Evolutionary conservation across 2,329 filamentous ascomycete genomes (phyloP), one percentile per base, ranked within the genome.

Genomic region (Colletotrichum caudatum): DNA sequence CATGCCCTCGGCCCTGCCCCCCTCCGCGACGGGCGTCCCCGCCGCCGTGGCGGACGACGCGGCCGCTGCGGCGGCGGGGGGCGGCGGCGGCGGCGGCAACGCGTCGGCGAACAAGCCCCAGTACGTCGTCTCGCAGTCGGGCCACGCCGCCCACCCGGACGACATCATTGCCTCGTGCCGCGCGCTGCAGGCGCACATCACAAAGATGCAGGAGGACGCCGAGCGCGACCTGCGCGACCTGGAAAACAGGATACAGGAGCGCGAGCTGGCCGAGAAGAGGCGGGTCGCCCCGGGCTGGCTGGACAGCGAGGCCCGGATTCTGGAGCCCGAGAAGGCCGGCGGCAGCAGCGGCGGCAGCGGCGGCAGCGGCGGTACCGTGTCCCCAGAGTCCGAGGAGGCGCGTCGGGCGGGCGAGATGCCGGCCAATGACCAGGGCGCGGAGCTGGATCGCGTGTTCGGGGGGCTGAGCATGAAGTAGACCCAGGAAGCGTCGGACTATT

Each of bases 1-100:
- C 14, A 92, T 98, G 78, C 94, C 95, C 0, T 95, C 94, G 0
- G 93, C 94, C 2, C 89, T 98, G 0, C 95, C 96, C 0, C 90
- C 90, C 1, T 93, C 93, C 1, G 87, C 90, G 44, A 88, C 90
- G 9, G 86, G 87, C 70, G 83, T 88, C 70, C 80, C 81, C 54
- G 81, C 77, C 69, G 79, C 84, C 75, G 76, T 80, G 23, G 79
- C 83, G 63, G 76, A 76, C 69, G 78, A 73, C 74, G 26, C 75
- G 46, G 18, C 56, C 60, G 67, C 61, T 0, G 39, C 41, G 1
- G 41, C 41, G 41, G 41, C 41, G 2, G 41, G 16, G 16, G 20
- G 39, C 39, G 9, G 39, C 39, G 18, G 41, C 39, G 33, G 53
- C 53, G 53, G 48, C 69, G 41, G 53, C 44, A 29, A 62, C 26